Conservation (phyloP, 352 stramenopile genomes). For the Aphanomyces cochlioides region DNA sequence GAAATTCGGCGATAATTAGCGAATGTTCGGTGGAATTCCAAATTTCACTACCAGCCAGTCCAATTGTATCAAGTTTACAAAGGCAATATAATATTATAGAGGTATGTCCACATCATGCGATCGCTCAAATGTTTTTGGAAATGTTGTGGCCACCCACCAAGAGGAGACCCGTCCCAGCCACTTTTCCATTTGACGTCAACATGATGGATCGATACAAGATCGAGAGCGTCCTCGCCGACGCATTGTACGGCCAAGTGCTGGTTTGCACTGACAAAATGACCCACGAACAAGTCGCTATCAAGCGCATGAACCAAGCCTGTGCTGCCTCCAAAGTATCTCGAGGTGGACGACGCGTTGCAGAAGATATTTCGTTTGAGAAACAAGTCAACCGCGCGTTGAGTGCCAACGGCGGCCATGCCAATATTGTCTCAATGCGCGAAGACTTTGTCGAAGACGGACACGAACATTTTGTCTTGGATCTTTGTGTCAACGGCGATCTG, state of each 20-base stretch:
- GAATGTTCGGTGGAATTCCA: too few species aligned
- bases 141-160: background rate
- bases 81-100: too few species aligned
- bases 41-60: too few species aligned
- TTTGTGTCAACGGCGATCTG: slow-evolving; percentile 72
- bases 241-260: slow-evolving; percentile 78
- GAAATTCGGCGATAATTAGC: too few species aligned
- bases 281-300: slow-evolving; percentile 69
- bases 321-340: slow-evolving; percentile 30
- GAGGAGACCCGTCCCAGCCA: background rate
- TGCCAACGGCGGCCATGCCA: slow-evolving; percentile 56
- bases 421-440: slow-evolving; percentile 61
- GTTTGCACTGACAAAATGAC: slow-evolving; percentile 60
- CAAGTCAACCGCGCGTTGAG: slow-evolving; percentile 65
- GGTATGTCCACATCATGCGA: background rate
- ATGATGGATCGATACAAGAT: slow-evolving; percentile 74
- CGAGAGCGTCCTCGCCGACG: slow-evolving; percentile 60
- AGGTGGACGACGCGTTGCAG: slow-evolving; percentile 60
- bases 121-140: background rate
- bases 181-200: background rate
- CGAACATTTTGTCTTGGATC: slow-evolving; percentile 46
- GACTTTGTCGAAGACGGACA: slow-evolving; percentile 40
- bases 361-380: slow-evolving; percentile 76
- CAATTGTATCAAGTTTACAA: too few species aligned
- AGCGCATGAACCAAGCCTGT: slow-evolving; percentile 45